Evolutionary conservation across 805 yeast species (phyloP).

Genomic region (Jamesozyma lodderae): DNA sequence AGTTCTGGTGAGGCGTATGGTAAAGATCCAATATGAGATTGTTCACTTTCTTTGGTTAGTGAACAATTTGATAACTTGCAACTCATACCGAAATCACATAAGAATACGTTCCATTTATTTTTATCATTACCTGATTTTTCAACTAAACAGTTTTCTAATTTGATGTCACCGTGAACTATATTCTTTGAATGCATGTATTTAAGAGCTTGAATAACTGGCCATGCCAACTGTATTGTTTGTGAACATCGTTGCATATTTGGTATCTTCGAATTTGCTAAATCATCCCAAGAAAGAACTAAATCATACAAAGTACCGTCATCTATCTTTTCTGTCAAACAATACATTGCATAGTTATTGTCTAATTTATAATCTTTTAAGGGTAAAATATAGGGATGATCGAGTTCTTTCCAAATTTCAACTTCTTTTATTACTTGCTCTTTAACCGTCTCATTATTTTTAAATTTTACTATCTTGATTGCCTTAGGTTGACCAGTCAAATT

Average conservation of each 20-base stretch:
- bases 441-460: constrained; percentile 40
- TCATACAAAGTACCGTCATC: constrained; percentile 79
- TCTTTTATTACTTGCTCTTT: constrained; percentile 60
- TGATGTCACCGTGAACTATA: constrained; percentile 75
- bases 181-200: constrained; percentile 49
- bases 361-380: constrained; percentile 55
- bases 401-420: constrained; percentile 61
- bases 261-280: constrained; percentile 27
- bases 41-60: constrained; percentile 25
- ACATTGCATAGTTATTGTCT: constrained; percentile 48
- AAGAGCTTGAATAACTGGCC: constrained; percentile 52
- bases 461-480: constrained; percentile 59
- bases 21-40: constrained; percentile 61
- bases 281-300: constrained; percentile 60
- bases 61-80: constrained; percentile 14
- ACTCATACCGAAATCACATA: constrained; percentile 91
- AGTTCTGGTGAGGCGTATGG: constrained; percentile 92
- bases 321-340: constrained; percentile 61
- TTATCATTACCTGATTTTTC: constrained; percentile 31
- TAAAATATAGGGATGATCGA: constrained; percentile 57
- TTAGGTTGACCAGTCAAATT: constrained; percentile 28
- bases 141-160: constrained; percentile 69
- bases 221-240: constrained; percentile 32
- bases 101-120: constrained; percentile 33
- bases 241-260: constrained; percentile 30